Conservation (phyloP, 441 rosid genomes). For the Flueggea neowawraea region DNA sequence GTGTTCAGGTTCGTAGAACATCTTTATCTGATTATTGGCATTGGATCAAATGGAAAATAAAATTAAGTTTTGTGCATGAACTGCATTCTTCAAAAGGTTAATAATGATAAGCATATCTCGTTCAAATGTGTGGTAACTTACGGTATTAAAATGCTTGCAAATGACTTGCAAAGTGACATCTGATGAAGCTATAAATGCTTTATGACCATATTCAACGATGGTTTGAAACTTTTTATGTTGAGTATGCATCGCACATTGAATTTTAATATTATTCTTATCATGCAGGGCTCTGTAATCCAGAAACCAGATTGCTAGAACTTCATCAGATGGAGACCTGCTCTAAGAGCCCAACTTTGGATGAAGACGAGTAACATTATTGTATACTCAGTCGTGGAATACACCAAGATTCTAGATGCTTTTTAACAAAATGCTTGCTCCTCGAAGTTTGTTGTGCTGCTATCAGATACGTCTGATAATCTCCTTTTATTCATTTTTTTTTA, state of each 20-base stretch:
- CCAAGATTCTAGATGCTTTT: neutral
- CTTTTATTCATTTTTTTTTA: neutral
- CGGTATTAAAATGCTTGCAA: no score
- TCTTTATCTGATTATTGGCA: conserved; percentile 8
- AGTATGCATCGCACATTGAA: no score
- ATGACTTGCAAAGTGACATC: no score
- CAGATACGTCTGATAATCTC: conserved; percentile 4
- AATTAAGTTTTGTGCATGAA: neutral
- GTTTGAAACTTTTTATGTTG: neutral
- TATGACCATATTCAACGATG: neutral
- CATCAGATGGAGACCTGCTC: conserved; percentile 74
- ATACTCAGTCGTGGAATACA: neutral
- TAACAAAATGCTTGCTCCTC: conserved; percentile 6
- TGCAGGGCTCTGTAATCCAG: conserved; percentile 86
- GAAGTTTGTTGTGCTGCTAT: conserved; percentile 6
- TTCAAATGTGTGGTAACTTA: no score
- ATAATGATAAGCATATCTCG: no score
- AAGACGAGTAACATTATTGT: conserved; percentile 43
- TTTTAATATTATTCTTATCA: neutral
- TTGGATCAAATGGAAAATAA: conserved; percentile 1
- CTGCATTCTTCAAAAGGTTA: neutral
- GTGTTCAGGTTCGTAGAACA: conserved; percentile 69
- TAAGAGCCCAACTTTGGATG: conserved; percentile 62
- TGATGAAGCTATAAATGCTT: no score
- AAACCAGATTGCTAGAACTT: conserved; percentile 69